A percentile compares a stretch with the other conserved stretches of the same genome.
phyloP scores from a whole-genome alignment of 768 basidiomycete species.

The Russula olivacea region DNA sequence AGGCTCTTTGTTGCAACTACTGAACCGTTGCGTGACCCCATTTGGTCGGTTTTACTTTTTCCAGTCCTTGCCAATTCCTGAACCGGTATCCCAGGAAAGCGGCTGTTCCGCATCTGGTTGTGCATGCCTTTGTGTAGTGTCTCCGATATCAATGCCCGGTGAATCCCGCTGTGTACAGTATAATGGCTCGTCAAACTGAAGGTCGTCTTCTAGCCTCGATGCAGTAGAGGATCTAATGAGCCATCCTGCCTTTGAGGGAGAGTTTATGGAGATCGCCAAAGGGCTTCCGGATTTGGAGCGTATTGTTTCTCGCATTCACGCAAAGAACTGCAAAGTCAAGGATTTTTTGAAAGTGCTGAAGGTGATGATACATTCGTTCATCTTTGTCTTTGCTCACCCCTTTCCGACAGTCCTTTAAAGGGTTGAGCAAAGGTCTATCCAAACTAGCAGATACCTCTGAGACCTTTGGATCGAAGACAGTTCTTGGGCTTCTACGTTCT shows the following conservation, averaged over 20 bases:
- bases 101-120: conserved; percentile 95
- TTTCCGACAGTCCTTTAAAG: conserved; percentile 61
- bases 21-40: conserved; percentile 83
- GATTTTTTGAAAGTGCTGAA: conserved; percentile 82
- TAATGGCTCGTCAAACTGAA: not conserved
- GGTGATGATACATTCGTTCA: conserved; percentile 36
- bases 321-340: conserved; percentile 78
- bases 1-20: conserved; percentile 77
- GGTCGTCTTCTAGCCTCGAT: conserved; percentile 58
- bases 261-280: conserved; percentile 72
- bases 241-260: conserved; percentile 67
- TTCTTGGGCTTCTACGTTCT: conserved; percentile 66
- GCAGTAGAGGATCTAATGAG: conserved; percentile 89
- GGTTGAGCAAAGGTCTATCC: conserved; percentile 59
- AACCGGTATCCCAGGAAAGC: conserved; percentile 55
- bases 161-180: conserved; percentile 17
- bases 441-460: conserved; percentile 60
- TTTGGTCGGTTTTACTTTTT: conserved; percentile 54
- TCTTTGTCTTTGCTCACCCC: not conserved
- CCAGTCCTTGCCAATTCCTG: not conserved
- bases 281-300: conserved; percentile 89
- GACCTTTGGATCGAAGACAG: conserved; percentile 69
- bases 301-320: conserved; percentile 91
- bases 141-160: conserved; percentile 86
- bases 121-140: conserved; percentile 84